These are phyloP conservation scores for Ormosia emarginata DNA, from an alignment of 306 rosid genomes.

Conservation along the genomic window DNA sequence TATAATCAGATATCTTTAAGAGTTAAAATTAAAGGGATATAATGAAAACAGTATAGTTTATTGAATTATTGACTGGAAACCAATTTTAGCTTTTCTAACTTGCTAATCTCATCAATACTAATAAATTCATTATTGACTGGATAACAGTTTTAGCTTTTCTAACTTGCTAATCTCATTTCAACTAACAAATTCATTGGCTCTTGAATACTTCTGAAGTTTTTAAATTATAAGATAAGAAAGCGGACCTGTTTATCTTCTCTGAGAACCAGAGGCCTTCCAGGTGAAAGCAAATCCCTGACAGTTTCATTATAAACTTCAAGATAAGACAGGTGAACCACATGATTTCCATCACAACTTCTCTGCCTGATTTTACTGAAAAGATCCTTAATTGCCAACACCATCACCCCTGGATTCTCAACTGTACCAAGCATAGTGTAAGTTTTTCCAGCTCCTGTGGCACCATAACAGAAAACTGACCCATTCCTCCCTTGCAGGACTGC, in stretches of 20 bases:
- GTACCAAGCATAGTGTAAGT: slow-evolving; percentile 97
- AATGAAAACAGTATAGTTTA: neutral
- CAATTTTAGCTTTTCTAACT: neutral
- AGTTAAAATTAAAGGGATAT: neutral
- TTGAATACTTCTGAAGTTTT: neutral
- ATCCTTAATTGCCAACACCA: slow-evolving; percentile 97
- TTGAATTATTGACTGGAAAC: neutral
- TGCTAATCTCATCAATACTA: too few species aligned
- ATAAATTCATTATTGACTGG: neutral
- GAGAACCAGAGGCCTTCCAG: slow-evolving; percentile 91
- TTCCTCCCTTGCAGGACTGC: slow-evolving; percentile 95
- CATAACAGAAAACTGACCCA: slow-evolving; percentile 94
- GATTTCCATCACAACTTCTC: slow-evolving; percentile 87
- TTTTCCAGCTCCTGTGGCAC: slow-evolving; percentile 98
- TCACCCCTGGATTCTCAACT: slow-evolving; percentile 88
- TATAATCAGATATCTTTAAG: slow-evolving; percentile 7
- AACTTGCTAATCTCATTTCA: neutral
- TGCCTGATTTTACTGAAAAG: slow-evolving; percentile 80
- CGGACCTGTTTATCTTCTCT: slow-evolving; percentile 98
- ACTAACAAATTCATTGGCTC: neutral
- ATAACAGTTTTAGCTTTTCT: neutral
- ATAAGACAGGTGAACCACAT: slow-evolving; percentile 83
- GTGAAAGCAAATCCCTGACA: slow-evolving; percentile 85
- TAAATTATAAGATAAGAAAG: neutral
- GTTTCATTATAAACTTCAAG: slow-evolving; percentile 97